Base-by-base conservation (phyloP, 352 stramenopile genomes). In the Ophiocytium majus region DNA sequence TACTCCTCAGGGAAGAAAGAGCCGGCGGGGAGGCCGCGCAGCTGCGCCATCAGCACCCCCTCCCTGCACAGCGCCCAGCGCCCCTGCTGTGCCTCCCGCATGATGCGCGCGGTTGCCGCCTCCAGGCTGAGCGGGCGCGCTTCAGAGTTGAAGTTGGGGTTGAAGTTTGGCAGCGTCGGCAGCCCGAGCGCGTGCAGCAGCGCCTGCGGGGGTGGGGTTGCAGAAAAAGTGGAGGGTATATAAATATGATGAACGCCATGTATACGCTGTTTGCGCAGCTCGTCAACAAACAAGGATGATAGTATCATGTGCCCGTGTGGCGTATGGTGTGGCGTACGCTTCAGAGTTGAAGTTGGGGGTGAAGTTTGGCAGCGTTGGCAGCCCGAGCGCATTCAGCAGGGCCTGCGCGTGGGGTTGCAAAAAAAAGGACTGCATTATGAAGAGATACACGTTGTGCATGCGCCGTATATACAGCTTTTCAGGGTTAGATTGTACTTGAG, bases 291-390 rank as follows among this genome's bases (percentile, higher is more conserved):
- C n/a, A n/a, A n/a, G n/a, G n/a, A n/a, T n/a, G n/a, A n/a, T n/a
- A n/a, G n/a, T n/a, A n/a, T n/a, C n/a, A n/a, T n/a, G n/a, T n/a
- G n/a, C n/a, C n/a, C n/a, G n/a, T n/a, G n/a, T n/a, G n/a, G n/a
- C n/a, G n/a, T n/a, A n/a, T n/a, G n/a, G n/a, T n/a, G n/a, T n/a
- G n/a, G n/a, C n/a, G n/a, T n/a, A n/a, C 28, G 71, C 10, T 36
- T 80, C 28, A 36, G 75, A 32, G 0, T 33, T 31, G n/a, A 35
- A 5, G 37, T 36, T 50, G 35, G 63, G 32, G 14, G 66, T 79
- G 9, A 32, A 83, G 63, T 34, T 57, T 14, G n/a, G 32, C 37
- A 85, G 75, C 33, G 50, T 81, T 14, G 81, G 81, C 33, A 85
- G 43, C 5, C 63, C 63, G 0, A 85, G 19, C 64, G 31, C 49